Conservation (phyloP, 805 yeast species). For the Candida pseudofarinosa region DNA sequence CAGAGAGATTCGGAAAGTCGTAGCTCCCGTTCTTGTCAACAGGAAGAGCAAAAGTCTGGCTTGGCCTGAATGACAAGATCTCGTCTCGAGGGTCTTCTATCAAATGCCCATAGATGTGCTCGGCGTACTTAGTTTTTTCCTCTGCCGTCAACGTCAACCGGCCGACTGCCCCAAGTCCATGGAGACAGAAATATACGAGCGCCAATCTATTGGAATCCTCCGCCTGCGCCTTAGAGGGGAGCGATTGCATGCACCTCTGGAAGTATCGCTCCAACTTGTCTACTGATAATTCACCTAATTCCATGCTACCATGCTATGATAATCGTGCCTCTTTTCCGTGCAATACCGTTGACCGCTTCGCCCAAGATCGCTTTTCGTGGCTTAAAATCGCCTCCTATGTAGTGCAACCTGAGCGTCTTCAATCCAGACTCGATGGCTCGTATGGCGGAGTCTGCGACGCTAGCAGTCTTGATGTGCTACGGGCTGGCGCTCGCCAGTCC, state of each 20-base stretch:
- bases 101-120: conserved; percentile 47
- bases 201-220: conserved; percentile 71
- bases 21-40: conserved; percentile 22
- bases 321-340: too few species aligned
- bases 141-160: conserved; percentile 23
- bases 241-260: conserved; percentile 45
- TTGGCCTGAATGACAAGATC: conserved; percentile 52
- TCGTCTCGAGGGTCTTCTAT: conserved; percentile 31
- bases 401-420: too few species aligned
- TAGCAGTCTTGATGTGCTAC: too few species aligned
- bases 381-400: background rate
- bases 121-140: conserved; percentile 26
- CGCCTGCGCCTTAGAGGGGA: conserved; percentile 53
- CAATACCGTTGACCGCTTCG: too few species aligned
- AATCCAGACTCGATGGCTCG: too few species aligned
- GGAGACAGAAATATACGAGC: conserved; percentile 64
- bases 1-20: conserved; percentile 64
- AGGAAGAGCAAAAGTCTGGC: conserved; percentile 40
- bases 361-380: too few species aligned
- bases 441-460: too few species aligned
- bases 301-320: background rate
- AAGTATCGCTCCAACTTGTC: conserved; percentile 43
- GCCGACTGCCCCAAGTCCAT: conserved; percentile 52
- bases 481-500: too few species aligned
- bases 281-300: conserved; percentile 8